Percentiles rank a stretch among this genome's conserved stretches.
Evolutionary conservation across 2,329 filamentous ascomycete genomes (phyloP).

Genomic region (Ophiostoma ulmi): DNA sequence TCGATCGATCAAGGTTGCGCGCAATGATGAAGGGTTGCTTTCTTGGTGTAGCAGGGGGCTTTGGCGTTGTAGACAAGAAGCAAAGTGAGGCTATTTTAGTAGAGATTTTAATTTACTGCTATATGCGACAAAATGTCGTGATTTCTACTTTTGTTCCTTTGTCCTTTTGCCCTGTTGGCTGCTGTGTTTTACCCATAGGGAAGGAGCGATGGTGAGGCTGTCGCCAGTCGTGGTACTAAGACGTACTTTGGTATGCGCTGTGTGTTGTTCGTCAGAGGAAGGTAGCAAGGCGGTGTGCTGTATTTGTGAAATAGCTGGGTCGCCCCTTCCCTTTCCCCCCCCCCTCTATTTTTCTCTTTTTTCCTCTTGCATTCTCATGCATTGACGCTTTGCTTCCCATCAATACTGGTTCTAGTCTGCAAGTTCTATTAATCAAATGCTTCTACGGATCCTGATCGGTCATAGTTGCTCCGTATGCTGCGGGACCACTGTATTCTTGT

Average conservation of each 20-base stretch:
- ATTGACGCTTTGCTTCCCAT: background rate
- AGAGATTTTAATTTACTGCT: background rate
- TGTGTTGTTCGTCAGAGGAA: background rate
- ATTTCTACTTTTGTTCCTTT: background rate
- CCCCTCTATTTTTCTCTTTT: background rate
- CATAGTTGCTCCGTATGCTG: background rate
- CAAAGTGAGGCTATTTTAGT: background rate
- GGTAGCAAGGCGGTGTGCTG: conserved; percentile 14
- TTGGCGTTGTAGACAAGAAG: background rate
- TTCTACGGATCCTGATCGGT: background rate
- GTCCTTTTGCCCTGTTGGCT: background rate
- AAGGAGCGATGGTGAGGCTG: conserved; percentile 10
- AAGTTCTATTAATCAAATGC: background rate
- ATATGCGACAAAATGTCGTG: background rate
- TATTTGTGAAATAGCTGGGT: background rate
- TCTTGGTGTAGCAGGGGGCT: background rate
- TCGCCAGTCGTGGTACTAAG: conserved; percentile 1
- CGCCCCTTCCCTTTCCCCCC: background rate
- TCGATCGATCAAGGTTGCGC: conserved; percentile 6
- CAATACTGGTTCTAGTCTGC: background rate
- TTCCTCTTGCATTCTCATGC: background rate
- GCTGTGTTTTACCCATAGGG: background rate
- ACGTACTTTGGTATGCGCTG: background rate
- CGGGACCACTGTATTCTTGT: background rate
- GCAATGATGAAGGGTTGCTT: background rate